Evolutionary conservation across 805 yeast genomes (phyloP), one percentile per base, ranked within the genome.

Genomic region (Yamadazyma akitaensis): DNA sequence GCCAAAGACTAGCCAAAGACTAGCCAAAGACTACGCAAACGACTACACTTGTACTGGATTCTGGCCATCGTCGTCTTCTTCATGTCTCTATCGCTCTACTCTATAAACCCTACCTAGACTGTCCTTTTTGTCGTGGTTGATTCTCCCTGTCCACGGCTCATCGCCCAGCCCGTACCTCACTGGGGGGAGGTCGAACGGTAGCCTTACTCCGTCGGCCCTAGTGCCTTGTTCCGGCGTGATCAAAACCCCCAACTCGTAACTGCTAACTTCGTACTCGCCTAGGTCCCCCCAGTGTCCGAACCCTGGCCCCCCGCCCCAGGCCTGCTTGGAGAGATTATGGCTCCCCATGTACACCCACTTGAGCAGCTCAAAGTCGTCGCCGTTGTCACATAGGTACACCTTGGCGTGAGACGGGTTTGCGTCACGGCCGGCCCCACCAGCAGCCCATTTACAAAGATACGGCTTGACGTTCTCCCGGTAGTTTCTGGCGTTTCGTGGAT

Each of bases 271-370:
- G 48, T 60, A 69, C 16, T 49, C 48, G 2, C 34, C 30, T 2
- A 66, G 51, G 44, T 59, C 57, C 1, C 32, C 37, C 37, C 28
- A 48, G 42, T 21, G 43, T 42, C 51, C 46, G 57, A 48, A 30
- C 45, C 36, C 39, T 58, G 31, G 44, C 14, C 42, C 51, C 16
- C 39, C 51, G 65, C 96, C 96, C 96, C 96, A 88, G 1, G 96
- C 96, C 49, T 80, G 85, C 45, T 79, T 79, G 28, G 91, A 83
- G 35, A 87, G 57, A 57, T 88, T 88, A 28, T 88, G 85, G 40
- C 90, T 83, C 0, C 94, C 85, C 58, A 85, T 70, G 34, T 85
- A 60, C 16, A 82, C 75, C 95, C 96, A 88, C 42, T 78, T 75
- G 5, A 85, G 59, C 2, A 78, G 65, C 31, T 63, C 54, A 61